Evolutionary conservation across 176 grass and related monocot genomes (phyloP).

Genomic region (Dendrocalamus sinicus): DNA sequence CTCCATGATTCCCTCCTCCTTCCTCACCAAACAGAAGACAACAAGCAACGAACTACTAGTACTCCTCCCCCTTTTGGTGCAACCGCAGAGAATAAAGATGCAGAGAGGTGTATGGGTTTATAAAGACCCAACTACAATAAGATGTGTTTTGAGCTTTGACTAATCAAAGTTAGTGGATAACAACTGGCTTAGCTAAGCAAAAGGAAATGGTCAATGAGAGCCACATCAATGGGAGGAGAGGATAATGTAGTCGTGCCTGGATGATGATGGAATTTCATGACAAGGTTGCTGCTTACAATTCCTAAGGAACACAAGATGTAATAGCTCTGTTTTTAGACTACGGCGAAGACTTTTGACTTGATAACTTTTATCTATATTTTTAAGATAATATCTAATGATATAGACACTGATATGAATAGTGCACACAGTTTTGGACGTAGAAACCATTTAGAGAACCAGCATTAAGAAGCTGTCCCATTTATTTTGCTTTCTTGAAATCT

Average conservation of each 20-base stretch:
- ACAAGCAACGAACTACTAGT: not conserved
- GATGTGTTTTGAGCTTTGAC: not conserved
- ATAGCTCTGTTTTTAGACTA: too few species aligned
- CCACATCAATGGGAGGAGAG: slow-evolving; percentile 3
- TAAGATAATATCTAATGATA: rapidly evolving
- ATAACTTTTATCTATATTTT: too few species aligned
- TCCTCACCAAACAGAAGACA: not conserved
- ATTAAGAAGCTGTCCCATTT: too few species aligned
- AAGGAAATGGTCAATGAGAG: slow-evolving; percentile 21
- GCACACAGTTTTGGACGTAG: rapidly evolving
- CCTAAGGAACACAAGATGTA: not conserved
- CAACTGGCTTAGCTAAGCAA: slow-evolving; percentile 24
- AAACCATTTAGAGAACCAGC: too few species aligned
- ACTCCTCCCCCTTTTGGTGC: not conserved
- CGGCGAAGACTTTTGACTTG: too few species aligned
- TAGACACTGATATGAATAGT: rapidly evolving
- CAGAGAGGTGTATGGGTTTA: slow-evolving; percentile 2
- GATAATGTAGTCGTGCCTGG: not conserved
- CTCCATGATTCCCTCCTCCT: slow-evolving; percentile 34
- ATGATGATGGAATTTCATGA: not conserved
- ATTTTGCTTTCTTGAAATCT: too few species aligned
- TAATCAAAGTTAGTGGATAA: slow-evolving; percentile 31
- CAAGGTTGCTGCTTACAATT: slow-evolving; percentile 14
- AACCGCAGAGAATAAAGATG: not conserved
- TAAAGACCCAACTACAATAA: not conserved